These are phyloP conservation scores for Neonectria coccinea DNA, from an alignment of 2,329 filamentous ascomycete genomes.

Conservation along the genomic window DNA sequence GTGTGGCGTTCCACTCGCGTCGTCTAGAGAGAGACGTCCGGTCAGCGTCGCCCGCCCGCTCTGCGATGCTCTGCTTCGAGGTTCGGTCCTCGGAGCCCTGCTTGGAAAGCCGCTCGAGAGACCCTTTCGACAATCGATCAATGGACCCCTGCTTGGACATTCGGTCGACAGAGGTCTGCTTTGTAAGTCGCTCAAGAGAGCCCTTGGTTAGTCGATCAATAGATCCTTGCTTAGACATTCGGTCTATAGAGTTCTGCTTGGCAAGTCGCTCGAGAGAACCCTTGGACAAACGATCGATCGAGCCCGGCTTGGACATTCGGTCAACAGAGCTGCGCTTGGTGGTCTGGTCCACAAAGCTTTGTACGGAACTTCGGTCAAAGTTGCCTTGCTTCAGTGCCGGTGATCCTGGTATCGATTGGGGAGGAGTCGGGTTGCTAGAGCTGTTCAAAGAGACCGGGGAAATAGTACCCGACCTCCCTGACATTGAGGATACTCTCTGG, in stretches of 20 bases:
- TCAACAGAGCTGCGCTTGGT: slow-evolving; percentile 17
- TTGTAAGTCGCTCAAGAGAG: background rate
- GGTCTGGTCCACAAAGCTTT: slow-evolving; percentile 7
- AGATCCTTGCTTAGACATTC: slow-evolving; percentile 10
- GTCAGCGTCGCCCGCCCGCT: slow-evolving; percentile 29
- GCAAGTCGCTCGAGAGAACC: slow-evolving; percentile 11
- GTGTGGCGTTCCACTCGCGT: slow-evolving; percentile 50
- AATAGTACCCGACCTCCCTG: slow-evolving; percentile 24
- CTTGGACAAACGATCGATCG: slow-evolving; percentile 16
- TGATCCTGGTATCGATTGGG: slow-evolving; percentile 46
- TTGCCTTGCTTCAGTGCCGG: slow-evolving; percentile 38
- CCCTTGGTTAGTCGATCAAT: slow-evolving; percentile 21
- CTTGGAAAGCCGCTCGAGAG: slow-evolving; percentile 7
- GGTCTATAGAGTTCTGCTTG: slow-evolving; percentile 13
- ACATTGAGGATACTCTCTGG: slow-evolving; percentile 10
- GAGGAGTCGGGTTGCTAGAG: slow-evolving; percentile 47
- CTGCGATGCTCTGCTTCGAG: slow-evolving; percentile 10
- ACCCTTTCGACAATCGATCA: slow-evolving; percentile 19
- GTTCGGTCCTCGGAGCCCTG: slow-evolving; percentile 8
- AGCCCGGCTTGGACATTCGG: slow-evolving; percentile 14
- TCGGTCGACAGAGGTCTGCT: slow-evolving; percentile 10
- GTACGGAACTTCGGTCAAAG: slow-evolving; percentile 17
- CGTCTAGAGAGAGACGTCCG: slow-evolving; percentile 49
- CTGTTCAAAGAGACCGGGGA: slow-evolving; percentile 31
- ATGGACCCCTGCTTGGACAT: slow-evolving; percentile 21